Percentiles rank a stretch among this genome's conserved stretches.
These are phyloP conservation scores for Zoysia pacifica DNA, from an alignment of 176 grass and related monocot species.

Conservation along the genomic window DNA sequence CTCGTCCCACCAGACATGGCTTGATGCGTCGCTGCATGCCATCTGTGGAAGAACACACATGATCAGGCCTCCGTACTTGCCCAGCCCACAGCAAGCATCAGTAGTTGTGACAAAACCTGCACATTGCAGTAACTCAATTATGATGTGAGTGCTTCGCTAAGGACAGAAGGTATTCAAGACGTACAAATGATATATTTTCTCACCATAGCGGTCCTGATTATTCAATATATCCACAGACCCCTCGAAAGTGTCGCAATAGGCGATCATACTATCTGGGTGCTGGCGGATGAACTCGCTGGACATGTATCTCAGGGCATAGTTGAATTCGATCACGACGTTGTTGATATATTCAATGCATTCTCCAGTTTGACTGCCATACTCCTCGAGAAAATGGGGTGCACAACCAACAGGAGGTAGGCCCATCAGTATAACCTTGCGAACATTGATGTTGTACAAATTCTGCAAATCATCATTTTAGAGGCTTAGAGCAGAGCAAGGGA, in stretches of 20 bases:
- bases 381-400: slow-evolving; percentile 77
- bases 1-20: slow-evolving; percentile 83
- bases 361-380: slow-evolving; percentile 65
- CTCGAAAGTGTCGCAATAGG: slow-evolving; percentile 74
- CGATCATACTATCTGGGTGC: slow-evolving; percentile 58
- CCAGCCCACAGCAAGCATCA: slow-evolving; percentile 76
- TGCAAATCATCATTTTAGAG: slow-evolving; percentile 27
- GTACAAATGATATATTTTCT: slow-evolving; percentile 33
- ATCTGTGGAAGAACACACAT: slow-evolving; percentile 87
- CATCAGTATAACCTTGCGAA: slow-evolving; percentile 65
- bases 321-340: slow-evolving; percentile 68
- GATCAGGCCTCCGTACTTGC: slow-evolving; percentile 66
- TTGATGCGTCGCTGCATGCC: slow-evolving; percentile 77
- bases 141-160: slow-evolving; percentile 2
- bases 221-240: slow-evolving; percentile 76
- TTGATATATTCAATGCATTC: slow-evolving; percentile 75
- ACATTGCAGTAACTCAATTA: slow-evolving; percentile 1
- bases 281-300: slow-evolving; percentile 61
- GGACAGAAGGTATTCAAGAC: slow-evolving; percentile 6
- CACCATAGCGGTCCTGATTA: slow-evolving; percentile 64
- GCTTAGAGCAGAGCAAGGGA: slow-evolving; percentile 9
- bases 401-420: slow-evolving; percentile 77
- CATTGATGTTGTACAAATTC: slow-evolving; percentile 79
- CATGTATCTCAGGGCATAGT: slow-evolving; percentile 70
- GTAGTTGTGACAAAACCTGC: slow-evolving; percentile 71